Evolutionary conservation across 164 flowering plant species (phyloP), one percentile per base, ranked within the genome.

Genomic region (Stephania japonica): DNA sequence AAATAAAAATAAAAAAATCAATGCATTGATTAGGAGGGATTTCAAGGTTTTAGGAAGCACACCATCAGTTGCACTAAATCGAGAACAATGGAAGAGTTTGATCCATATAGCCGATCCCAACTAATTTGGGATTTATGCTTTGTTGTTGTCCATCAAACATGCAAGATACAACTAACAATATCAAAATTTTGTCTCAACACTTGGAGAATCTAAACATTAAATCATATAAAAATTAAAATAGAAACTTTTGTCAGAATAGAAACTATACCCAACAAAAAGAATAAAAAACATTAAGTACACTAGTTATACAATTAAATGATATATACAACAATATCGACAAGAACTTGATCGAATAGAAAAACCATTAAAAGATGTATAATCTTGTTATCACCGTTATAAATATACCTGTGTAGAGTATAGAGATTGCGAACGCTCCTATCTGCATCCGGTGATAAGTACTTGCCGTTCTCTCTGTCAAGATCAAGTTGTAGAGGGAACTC

Each of bases 401-500:
- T 18, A 18, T 78, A 88, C 91, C 91, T 88, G 77, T 88, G 91
- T 64, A 88, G 88, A 11, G 87, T 85, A 74, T 88, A 88, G 59
- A 84, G 86, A 76, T 88, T 86, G 67, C 89, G 88, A 67, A 88
- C 87, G 56, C 85, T 85, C 76, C 85, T 81, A 79, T 88, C 86
- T 63, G 91, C 89, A 10, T 88, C 91, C 25, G 91, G 91, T 12
- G 91, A 87, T 68, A 87, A 80, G 77, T 87, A 87, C 70, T 87
- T 87, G 14, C 88, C 84, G 69, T 85, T 69, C 56, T 88, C 91
- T 74, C 89, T 79, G 76, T 88, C 91, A 49, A 88, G 89, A 65
- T 88, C 91, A 72, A 88, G 84, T 78, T 86, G 80, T 73, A 85
- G 70, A 14, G 91, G 91, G 53, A 88, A 88, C 76, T 88, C 91